These are phyloP conservation scores for Flammula alnicola DNA, from an alignment of 1,284 basidiomycete genomes.

Conservation along the genomic window DNA sequence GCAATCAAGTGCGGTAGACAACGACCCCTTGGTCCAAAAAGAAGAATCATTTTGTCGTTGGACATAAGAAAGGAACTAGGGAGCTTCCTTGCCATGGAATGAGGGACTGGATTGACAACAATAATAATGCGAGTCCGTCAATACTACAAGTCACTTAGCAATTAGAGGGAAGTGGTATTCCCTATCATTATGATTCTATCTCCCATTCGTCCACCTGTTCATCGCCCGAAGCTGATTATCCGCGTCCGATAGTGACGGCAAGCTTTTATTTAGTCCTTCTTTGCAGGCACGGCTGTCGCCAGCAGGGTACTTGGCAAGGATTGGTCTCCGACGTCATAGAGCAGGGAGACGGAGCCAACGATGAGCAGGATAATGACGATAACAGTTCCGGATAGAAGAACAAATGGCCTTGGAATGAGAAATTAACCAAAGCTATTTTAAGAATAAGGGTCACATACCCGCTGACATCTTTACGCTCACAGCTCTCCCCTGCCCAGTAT, in stretches of 20 bases:
- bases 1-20: too few relatives aligned
- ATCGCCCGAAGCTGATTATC: neutral
- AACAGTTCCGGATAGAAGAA: conserved; percentile 70
- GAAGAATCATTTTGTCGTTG: too few relatives aligned
- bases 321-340: conserved; percentile 63
- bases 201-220: neutral
- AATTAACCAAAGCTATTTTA: conserved; percentile 3
- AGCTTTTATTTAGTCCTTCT: conserved; percentile 50
- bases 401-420: conserved; percentile 59
- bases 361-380: conserved; percentile 67
- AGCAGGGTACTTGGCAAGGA: conserved; percentile 74
- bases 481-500: conserved; percentile 73
- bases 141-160: conserved; percentile 15
- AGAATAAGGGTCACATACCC: conserved; percentile 49
- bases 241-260: neutral
- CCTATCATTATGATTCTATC: neutral
- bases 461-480: conserved; percentile 79
- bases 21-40: too few relatives aligned
- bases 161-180: neutral
- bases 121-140: conserved; percentile 11
- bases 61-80: neutral
- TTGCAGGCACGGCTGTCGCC: conserved; percentile 56
- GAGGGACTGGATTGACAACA: conserved; percentile 5
- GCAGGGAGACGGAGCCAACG: conserved; percentile 67
- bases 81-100: conserved; percentile 1